Conservation (phyloP, 441 rosid species). For the Sinapis alba region DNA sequence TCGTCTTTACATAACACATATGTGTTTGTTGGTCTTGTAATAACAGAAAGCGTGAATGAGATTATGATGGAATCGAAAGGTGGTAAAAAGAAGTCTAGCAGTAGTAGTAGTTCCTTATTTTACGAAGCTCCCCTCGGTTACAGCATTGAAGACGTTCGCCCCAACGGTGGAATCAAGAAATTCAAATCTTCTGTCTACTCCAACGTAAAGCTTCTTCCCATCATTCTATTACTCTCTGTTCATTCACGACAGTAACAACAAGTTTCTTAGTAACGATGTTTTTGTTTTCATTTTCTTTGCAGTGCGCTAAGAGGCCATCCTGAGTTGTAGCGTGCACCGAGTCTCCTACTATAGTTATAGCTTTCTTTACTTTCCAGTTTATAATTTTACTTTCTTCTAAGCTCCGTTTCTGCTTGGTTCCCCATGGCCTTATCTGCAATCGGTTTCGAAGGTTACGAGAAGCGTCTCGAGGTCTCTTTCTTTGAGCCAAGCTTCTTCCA, state of each 20-base stretch:
- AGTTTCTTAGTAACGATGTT: neutral
- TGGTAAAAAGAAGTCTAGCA: constrained; percentile 71
- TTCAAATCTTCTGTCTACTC: constrained; percentile 51
- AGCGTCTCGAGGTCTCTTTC: constrained; percentile 66
- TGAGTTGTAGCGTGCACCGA: constrained; percentile 56
- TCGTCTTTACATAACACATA: neutral
- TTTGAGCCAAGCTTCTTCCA: constrained; percentile 60
- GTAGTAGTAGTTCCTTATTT: constrained; percentile 52
- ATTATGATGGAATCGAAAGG: constrained; percentile 74
- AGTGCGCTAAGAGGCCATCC: constrained; percentile 80
- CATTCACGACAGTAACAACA: neutral
- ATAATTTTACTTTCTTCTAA: constrained; percentile 29
- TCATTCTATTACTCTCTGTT: neutral
- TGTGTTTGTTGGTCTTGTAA: neutral
- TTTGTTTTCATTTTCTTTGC: constrained; percentile 42
- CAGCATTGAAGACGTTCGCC: constrained; percentile 86
- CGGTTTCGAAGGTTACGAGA: constrained; percentile 80
- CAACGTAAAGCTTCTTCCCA: constrained; percentile 45
- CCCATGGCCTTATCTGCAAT: constrained; percentile 67
- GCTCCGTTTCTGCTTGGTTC: constrained; percentile 43
- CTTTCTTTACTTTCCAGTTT: constrained; percentile 31
- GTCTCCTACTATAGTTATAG: constrained; percentile 29
- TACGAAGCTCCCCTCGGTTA: constrained; percentile 84
- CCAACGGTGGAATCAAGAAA: constrained; percentile 83
- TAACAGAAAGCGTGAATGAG: constrained; percentile 55